A percentile compares a stretch with the other conserved stretches of the same genome.
Evolutionary conservation across 2,329 filamentous ascomycete genomes (phyloP).

Genomic region (Bipolaris zeicola): DNA sequence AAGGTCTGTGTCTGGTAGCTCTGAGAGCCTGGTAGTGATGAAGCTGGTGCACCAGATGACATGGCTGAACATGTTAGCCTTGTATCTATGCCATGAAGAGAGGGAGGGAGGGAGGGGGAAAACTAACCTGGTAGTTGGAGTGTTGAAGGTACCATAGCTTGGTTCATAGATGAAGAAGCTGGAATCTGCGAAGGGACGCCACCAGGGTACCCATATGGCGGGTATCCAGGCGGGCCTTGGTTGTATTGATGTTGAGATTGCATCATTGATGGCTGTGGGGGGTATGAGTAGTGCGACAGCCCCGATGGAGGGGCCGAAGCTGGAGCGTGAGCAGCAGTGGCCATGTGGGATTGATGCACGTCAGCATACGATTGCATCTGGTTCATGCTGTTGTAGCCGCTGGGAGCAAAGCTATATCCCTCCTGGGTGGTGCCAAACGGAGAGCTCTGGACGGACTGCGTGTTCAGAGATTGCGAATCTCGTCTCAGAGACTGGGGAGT

Average conservation of each 20-base stretch:
- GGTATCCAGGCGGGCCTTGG: constrained; percentile 62
- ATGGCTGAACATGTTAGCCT: constrained; percentile 35
- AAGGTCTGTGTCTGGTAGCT: constrained; percentile 60
- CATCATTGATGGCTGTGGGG: constrained; percentile 71
- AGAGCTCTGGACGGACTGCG: constrained; percentile 47
- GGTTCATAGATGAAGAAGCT: constrained; percentile 72
- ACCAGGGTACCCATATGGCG: constrained; percentile 75
- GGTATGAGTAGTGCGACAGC: constrained; percentile 76
- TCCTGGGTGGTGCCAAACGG: constrained; percentile 48
- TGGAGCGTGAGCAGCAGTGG: constrained; percentile 74
- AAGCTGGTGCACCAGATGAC: constrained; percentile 39
- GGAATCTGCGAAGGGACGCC: constrained; percentile 76
- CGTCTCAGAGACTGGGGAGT: constrained; percentile 54
- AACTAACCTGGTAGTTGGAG: constrained; percentile 64
- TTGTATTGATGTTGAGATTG: constrained; percentile 72
- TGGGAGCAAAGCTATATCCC: constrained; percentile 45
- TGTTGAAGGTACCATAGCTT: constrained; percentile 70
- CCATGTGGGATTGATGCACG: constrained; percentile 77
- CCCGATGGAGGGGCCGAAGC: constrained; percentile 76
- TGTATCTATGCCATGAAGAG: background rate
- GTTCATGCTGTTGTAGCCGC: constrained; percentile 72
- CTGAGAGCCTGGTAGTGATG: constrained; percentile 37
- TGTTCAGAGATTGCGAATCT: constrained; percentile 45
- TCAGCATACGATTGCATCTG: constrained; percentile 83
- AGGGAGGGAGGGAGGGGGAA: no score